Percentiles rank a stretch among this genome's conserved stretches.
Evolutionary conservation across 345 rosid species (phyloP).

Genomic region (Hibiscus mutabilis): DNA sequence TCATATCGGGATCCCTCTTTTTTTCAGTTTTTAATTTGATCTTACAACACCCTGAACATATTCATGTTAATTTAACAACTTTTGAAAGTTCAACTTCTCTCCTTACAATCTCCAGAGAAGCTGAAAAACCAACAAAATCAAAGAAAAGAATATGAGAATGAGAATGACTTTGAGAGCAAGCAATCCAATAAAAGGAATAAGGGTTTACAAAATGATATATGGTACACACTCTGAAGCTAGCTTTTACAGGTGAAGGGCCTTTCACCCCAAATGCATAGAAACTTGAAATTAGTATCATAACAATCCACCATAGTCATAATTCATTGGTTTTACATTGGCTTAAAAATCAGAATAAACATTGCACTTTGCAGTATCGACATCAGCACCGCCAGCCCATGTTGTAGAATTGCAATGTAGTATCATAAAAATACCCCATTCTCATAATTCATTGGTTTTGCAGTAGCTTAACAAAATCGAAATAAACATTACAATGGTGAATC

Average conservation of each 20-base stretch:
- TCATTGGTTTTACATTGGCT: background rate
- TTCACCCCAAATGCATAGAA: background rate
- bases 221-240: background rate
- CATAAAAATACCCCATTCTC: no score
- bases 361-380: background rate
- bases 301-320: background rate
- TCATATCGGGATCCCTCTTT: conserved; percentile 60
- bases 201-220: conserved; percentile 7
- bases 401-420: background rate
- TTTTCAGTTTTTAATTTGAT: conserved; percentile 15
- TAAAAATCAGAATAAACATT: background rate
- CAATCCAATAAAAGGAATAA: conserved; percentile 26
- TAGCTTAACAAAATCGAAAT: background rate
- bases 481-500: background rate
- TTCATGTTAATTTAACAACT: conserved; percentile 20
- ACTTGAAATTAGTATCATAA: background rate
- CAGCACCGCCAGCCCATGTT: background rate
- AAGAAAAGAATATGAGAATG: background rate
- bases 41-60: conserved; percentile 31
- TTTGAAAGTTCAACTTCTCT: conserved; percentile 27
- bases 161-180: conserved; percentile 45
- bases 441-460: no score
- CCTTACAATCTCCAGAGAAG: conserved; percentile 22
- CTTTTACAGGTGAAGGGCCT: background rate
- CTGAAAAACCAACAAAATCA: background rate